A percentile compares a stretch with the other conserved stretches of the same genome.
These are phyloP conservation scores for Aphanomyces euteiches DNA, from an alignment of 352 stramenopile species.

Conservation along the genomic window DNA sequence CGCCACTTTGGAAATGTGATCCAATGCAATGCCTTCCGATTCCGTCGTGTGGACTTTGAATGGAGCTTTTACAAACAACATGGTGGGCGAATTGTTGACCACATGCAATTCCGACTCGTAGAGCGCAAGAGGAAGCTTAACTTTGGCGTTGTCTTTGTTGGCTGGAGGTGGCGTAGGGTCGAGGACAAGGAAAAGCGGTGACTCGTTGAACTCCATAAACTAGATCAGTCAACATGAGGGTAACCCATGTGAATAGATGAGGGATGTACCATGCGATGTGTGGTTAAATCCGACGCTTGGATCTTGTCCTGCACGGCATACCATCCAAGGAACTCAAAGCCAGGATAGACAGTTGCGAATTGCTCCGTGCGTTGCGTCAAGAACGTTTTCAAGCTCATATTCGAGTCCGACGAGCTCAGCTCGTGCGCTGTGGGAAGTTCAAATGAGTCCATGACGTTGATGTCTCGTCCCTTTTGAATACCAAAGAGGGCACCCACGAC, in stretches of 20 bases:
- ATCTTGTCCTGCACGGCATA: slow-evolving; percentile 80
- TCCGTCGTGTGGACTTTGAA: slow-evolving; percentile 87
- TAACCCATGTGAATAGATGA: background rate
- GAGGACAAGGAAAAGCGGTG: slow-evolving; percentile 73
- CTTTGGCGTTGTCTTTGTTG: slow-evolving; percentile 61
- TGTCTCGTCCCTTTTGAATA: slow-evolving; percentile 75
- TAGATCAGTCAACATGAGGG: slow-evolving; percentile 32
- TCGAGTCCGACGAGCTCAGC: slow-evolving; percentile 27
- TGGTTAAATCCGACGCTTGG: slow-evolving; percentile 61
- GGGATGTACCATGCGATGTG: slow-evolving; percentile 60
- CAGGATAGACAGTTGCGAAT: slow-evolving; percentile 77
- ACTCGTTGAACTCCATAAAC: slow-evolving; percentile 87
- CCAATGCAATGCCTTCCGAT: slow-evolving; percentile 81
- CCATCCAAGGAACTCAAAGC: slow-evolving; percentile 86
- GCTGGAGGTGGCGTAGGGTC: slow-evolving; percentile 41
- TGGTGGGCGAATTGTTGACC: slow-evolving; percentile 77
- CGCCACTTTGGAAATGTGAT: slow-evolving; percentile 86
- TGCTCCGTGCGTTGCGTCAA: slow-evolving; percentile 35
- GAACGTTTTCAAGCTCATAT: slow-evolving; percentile 17
- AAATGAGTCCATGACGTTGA: slow-evolving; percentile 84
- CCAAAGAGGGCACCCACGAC: slow-evolving; percentile 91
- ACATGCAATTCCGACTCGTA: slow-evolving; percentile 86
- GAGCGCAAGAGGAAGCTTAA: slow-evolving; percentile 82
- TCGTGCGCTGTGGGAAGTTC: slow-evolving; percentile 71
- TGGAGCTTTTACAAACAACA: slow-evolving; percentile 84